Percentiles rank a stretch among this genome's conserved stretches.
These are phyloP conservation scores for Botrytis fragariae DNA, from an alignment of 2,329 filamentous ascomycete genomes.

Conservation along the genomic window DNA sequence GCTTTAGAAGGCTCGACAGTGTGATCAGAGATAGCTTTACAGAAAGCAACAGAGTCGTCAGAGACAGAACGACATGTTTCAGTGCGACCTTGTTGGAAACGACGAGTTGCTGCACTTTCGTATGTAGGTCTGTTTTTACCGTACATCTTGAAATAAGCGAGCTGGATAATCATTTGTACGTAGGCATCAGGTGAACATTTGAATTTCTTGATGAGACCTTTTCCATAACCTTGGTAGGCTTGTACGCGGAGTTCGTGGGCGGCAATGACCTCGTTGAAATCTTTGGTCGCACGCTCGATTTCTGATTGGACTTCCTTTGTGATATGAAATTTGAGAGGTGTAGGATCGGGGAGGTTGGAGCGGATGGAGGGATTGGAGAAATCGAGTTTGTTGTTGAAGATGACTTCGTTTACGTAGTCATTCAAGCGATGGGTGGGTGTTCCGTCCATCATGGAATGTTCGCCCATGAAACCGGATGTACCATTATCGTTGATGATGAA, in stretches of 20 bases:
- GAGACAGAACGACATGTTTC: constrained; percentile 93
- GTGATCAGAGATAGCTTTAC: constrained; percentile 76
- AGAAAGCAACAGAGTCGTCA: constrained; percentile 88
- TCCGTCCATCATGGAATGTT: constrained; percentile 99
- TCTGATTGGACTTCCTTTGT: constrained; percentile 71
- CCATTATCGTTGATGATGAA: constrained; percentile 99
- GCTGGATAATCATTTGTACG: constrained; percentile 97
- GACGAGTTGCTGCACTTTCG: constrained; percentile 90
- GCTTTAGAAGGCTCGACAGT: constrained; percentile 61
- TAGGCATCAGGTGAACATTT: constrained; percentile 97
- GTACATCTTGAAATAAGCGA: constrained; percentile 99
- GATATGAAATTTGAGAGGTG: constrained; percentile 73
- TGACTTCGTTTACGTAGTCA: constrained; percentile 87
- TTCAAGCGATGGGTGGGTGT: constrained; percentile 96
- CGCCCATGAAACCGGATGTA: constrained; percentile 94
- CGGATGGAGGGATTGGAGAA: constrained; percentile 76
- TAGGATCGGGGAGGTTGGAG: constrained; percentile 79
- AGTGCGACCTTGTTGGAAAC: constrained; percentile 94
- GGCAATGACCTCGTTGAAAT: constrained; percentile 79
- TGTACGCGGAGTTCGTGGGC: constrained; percentile 91
- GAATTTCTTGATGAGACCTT: constrained; percentile 99
- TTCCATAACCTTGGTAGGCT: constrained; percentile 95
- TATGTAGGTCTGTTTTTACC: constrained; percentile 97
- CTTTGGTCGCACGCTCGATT: constrained; percentile 72
- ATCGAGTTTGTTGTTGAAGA: constrained; percentile 93